phyloP scores from a whole-genome alignment of 495 filamentous ascomycete genomes.

The Rusavskia elegans region DNA sequence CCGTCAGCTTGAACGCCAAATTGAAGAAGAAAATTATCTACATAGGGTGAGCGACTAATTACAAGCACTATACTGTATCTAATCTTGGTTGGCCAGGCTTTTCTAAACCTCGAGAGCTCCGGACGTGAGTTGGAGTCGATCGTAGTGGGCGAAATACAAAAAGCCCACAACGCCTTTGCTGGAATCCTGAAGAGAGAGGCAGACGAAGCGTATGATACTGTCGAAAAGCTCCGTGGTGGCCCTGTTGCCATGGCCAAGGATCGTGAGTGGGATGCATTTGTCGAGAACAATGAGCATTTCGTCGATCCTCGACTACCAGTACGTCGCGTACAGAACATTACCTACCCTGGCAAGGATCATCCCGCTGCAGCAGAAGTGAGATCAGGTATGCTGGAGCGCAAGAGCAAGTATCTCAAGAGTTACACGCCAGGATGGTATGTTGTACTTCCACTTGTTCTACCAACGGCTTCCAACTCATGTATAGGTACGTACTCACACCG shows the following conservation, averaged over 20 bases:
- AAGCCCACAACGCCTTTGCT: constrained; percentile 85
- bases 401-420: constrained; percentile 97
- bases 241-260: constrained; percentile 85
- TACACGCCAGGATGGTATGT: constrained; percentile 91
- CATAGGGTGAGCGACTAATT: constrained; percentile 49
- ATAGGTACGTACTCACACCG: constrained; percentile 86
- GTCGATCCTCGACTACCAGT: constrained; percentile 72
- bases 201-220: constrained; percentile 58
- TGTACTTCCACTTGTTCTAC: constrained; percentile 1
- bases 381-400: constrained; percentile 83
- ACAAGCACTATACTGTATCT: background rate
- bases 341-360: constrained; percentile 87
- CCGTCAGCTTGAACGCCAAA: constrained; percentile 73
- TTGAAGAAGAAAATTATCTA: constrained; percentile 94
- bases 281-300: constrained; percentile 69
- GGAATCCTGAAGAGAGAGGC: constrained; percentile 79
- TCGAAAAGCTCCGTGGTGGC: constrained; percentile 69
- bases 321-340: constrained; percentile 64
- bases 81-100: constrained; percentile 42
- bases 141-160: constrained; percentile 92
- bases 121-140: constrained; percentile 90
- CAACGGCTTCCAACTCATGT: constrained; percentile 18
- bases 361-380: constrained; percentile 74
- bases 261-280: constrained; percentile 74
- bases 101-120: constrained; percentile 85